Percentiles rank a stretch among this genome's conserved stretches.
phyloP scores from a whole-genome alignment of 176 grass and related monocot species.

The Melocanna baccifera region DNA sequence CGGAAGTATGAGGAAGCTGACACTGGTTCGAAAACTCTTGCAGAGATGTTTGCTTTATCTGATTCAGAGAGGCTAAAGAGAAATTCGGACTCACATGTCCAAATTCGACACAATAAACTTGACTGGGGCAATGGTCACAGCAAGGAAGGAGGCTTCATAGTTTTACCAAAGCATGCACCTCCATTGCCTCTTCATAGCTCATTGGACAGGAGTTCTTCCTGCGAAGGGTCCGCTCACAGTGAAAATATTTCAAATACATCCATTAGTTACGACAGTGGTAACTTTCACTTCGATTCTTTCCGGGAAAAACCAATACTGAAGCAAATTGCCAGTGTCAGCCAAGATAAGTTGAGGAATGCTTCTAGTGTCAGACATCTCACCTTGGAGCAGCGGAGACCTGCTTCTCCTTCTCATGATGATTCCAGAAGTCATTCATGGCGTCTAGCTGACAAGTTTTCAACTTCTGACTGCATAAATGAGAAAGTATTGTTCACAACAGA shows the following conservation, averaged over 20 bases:
- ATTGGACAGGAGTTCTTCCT: slow-evolving; percentile 14
- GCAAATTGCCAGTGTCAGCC: slow-evolving; percentile 1
- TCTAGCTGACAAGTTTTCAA: slow-evolving; percentile 39
- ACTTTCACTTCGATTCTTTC: slow-evolving; percentile 31
- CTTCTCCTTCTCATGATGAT: slow-evolving; percentile 28
- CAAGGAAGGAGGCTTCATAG: slow-evolving; percentile 49
- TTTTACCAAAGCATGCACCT: slow-evolving; percentile 53
- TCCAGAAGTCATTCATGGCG: not conserved
- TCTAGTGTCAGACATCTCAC: not conserved
- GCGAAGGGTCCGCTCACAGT: slow-evolving; percentile 15
- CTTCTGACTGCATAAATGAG: slow-evolving; percentile 29
- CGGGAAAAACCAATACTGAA: slow-evolving; percentile 31
- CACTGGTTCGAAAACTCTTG: slow-evolving; percentile 46
- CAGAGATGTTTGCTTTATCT: slow-evolving; percentile 66
- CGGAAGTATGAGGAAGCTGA: slow-evolving; percentile 18
- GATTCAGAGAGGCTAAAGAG: slow-evolving; percentile 47
- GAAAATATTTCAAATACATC: slow-evolving; percentile 18
- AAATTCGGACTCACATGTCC: slow-evolving; percentile 18
- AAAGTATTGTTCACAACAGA: slow-evolving; percentile 42
- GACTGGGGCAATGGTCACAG: slow-evolving; percentile 5
- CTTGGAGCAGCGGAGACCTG: not conserved
- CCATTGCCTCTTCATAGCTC: slow-evolving; percentile 15
- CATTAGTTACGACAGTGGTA: slow-evolving; percentile 9
- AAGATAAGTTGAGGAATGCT: slow-evolving; percentile 30
- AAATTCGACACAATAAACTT: slow-evolving; percentile 12